Conservation (phyloP, 345 rosid genomes). For the Brassica nigra region DNA sequence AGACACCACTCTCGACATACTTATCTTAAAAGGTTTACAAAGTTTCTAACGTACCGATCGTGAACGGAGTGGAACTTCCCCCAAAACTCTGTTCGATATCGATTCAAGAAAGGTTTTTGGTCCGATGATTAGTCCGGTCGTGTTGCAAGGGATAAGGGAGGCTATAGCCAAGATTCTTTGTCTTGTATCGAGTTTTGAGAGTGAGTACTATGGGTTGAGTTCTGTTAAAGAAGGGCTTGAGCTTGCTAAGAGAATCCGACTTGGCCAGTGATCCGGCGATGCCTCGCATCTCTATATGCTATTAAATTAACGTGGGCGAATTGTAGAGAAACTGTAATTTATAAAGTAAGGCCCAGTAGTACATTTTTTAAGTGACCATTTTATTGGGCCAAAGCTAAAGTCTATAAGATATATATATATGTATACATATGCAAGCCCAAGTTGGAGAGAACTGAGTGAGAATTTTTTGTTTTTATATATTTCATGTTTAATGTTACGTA, state of each 20-base stretch:
- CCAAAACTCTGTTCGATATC: constrained; percentile 60
- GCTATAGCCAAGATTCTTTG: constrained; percentile 78
- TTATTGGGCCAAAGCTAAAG: neutral
- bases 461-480: neutral
- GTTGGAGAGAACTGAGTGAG: neutral
- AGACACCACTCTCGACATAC: constrained; percentile 82
- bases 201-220: constrained; percentile 77
- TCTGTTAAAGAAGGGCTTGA: constrained; percentile 68
- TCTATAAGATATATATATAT: neutral
- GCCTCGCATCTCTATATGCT: constrained; percentile 78
- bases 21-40: constrained; percentile 84
- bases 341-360: neutral
- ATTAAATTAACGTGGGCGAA: neutral
- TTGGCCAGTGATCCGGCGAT: constrained; percentile 86
- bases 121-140: constrained; percentile 68
- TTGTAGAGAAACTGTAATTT: constrained; percentile 17
- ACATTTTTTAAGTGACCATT: neutral
- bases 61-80: constrained; percentile 70
- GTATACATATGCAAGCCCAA: constrained; percentile 13
- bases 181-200: constrained; percentile 51
- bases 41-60: constrained; percentile 85
- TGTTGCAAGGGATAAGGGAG: constrained; percentile 70
- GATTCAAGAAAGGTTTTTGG: constrained; percentile 77
- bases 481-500: too few relatives aligned
- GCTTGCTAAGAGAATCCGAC: constrained; percentile 69